A percentile compares a stretch with the other conserved stretches of the same genome.
Conservation (phyloP, 768 basidiomycete species). For the Pisolithus orientalis region DNA sequence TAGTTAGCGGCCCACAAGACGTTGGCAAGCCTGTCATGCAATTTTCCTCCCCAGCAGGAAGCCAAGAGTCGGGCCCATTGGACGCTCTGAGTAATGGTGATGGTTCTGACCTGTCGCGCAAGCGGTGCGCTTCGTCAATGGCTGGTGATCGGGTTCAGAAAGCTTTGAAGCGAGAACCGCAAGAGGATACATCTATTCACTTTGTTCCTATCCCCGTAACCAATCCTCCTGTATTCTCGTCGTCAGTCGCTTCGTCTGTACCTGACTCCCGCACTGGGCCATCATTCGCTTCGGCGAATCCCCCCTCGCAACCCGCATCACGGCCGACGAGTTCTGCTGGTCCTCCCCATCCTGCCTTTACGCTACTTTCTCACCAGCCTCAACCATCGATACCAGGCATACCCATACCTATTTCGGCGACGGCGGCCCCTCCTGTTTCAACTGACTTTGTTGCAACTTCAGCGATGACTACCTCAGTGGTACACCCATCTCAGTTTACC, state of each 20-base stretch:
- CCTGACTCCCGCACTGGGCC: constrained; percentile 15
- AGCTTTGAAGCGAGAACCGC: constrained; percentile 44
- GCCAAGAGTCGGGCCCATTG: constrained; percentile 10
- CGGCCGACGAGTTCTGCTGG: constrained; percentile 29
- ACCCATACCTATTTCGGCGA: constrained; percentile 13
- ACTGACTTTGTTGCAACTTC: constrained; percentile 19
- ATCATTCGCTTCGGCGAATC: constrained; percentile 21
- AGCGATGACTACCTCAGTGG: constrained; percentile 13
- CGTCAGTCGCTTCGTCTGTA: constrained; percentile 19
- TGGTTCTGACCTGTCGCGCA: constrained; percentile 38
- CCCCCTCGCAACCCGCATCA: constrained; percentile 24
- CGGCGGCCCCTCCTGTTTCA: constrained; percentile 15
- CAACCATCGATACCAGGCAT: constrained; percentile 13
- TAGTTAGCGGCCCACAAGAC: constrained; percentile 16
- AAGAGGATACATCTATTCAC: constrained; percentile 33
- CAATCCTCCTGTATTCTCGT: constrained; percentile 19
- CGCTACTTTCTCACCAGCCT: constrained; percentile 15
- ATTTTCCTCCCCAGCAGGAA: constrained; percentile 8
- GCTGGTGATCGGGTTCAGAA: constrained; percentile 40
- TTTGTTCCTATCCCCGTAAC: constrained; percentile 15
- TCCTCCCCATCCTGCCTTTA: constrained; percentile 18
- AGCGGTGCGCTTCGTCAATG: constrained; percentile 45
- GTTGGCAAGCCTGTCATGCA: constrained; percentile 18
- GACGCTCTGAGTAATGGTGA: constrained; percentile 25
- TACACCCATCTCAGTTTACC: constrained; percentile 20